These are phyloP conservation scores for Phytophthora europaea DNA, from an alignment of 352 stramenopile species.

Conservation along the genomic window DNA sequence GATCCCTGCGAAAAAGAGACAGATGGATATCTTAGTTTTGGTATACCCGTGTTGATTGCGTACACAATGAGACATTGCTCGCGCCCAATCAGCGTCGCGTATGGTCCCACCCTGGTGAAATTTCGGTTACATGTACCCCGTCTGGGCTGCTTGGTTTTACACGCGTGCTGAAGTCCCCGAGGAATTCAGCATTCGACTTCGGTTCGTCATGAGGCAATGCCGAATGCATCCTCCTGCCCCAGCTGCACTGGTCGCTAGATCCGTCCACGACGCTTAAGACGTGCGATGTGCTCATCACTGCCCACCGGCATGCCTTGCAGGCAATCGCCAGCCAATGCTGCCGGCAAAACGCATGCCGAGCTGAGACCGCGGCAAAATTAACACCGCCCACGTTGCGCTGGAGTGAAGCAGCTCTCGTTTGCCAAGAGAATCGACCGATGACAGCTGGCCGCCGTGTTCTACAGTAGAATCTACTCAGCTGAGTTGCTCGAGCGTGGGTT, in stretches of 20 bases:
- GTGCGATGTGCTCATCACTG: not conserved
- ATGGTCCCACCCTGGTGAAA: constrained; percentile 2
- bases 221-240: not conserved
- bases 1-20: not conserved
- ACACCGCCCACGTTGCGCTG: not conserved
- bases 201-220: not conserved
- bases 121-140: no score
- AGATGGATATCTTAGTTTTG: constrained; percentile 1
- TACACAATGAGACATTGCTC: constrained; percentile 16
- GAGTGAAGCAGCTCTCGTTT: not conserved
- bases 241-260: not conserved
- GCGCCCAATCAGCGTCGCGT: not conserved
- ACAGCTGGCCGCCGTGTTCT: no score
- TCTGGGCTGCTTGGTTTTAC: not conserved
- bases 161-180: not conserved
- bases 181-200: not conserved
- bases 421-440: not conserved
- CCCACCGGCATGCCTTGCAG: not conserved
- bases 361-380: not conserved
- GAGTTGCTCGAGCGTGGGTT: no score
- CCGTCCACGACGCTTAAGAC: not conserved
- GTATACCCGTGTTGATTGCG: constrained; percentile 20
- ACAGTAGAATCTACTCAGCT: no score
- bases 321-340: no score
- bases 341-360: no score